phyloP scores from a whole-genome alignment of 805 yeast genomes.

The Ogataea trehaloabstinens region DNA sequence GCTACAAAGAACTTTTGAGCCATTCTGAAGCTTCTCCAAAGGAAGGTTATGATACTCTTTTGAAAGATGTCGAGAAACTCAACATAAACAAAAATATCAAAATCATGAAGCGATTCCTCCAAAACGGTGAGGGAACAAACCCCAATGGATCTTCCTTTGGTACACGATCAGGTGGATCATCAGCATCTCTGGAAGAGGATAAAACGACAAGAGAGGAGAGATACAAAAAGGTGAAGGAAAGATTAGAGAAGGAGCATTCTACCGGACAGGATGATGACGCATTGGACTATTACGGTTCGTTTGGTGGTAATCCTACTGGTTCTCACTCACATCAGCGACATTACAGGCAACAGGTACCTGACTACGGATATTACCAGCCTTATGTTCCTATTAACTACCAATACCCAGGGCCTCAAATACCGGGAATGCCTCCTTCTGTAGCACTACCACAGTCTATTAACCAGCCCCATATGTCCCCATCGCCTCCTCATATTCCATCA shows the following conservation, averaged over 20 bases:
- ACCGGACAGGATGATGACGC: slow-evolving; percentile 22
- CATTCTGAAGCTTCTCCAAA: slow-evolving; percentile 13
- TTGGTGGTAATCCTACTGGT: slow-evolving; percentile 12
- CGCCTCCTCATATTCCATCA: slow-evolving; percentile 4
- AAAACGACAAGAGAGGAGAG: slow-evolving; percentile 41
- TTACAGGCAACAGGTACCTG: slow-evolving; percentile 4
- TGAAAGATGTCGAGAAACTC: slow-evolving; percentile 5
- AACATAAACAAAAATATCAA: slow-evolving; percentile 9
- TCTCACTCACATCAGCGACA: slow-evolving; percentile 2
- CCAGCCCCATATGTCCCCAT: slow-evolving; percentile 2
- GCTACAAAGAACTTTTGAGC: slow-evolving; percentile 16
- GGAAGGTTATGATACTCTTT: background rate
- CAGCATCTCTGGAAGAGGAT: slow-evolving; percentile 29
- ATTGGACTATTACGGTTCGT: slow-evolving; percentile 26
- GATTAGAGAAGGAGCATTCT: slow-evolving; percentile 29
- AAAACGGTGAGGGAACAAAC: slow-evolving; percentile 4
- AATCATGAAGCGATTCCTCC: slow-evolving; percentile 15
- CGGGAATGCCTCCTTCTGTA: slow-evolving; percentile 1
- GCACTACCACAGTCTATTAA: slow-evolving; percentile 1
- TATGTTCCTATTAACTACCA: slow-evolving; percentile 14
- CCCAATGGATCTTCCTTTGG: slow-evolving; percentile 4
- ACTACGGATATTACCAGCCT: slow-evolving; percentile 16
- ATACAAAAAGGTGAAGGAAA: slow-evolving; percentile 41
- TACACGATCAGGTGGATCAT: slow-evolving; percentile 3
- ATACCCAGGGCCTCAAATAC: slow-evolving; percentile 4